Base-by-base conservation (phyloP, 2,329 filamentous ascomycete species). In the Huntiella omanensis region DNA sequence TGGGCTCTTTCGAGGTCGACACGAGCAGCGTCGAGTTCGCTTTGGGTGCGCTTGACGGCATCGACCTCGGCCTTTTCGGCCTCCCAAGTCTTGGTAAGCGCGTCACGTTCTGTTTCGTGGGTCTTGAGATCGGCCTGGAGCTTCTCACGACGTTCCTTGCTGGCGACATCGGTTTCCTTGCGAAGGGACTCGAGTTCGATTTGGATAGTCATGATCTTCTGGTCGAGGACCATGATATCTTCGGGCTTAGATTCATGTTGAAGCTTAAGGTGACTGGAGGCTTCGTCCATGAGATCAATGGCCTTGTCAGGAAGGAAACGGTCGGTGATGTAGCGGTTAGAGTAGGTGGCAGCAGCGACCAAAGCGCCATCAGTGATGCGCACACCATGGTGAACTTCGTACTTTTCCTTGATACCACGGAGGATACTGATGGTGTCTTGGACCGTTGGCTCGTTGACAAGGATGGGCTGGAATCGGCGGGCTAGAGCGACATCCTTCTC, bases 201-300 rank as follows among this genome's bases (percentile, higher is more conserved):
- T 58, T 95, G 88, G 11, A 96, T 85, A 0, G 88, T 96, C 75
- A 95, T 92, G 50, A 96, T 94, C 56, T 87, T 84, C 51, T 92
- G 83, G 56, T 96, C 88, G 1, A 96, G 73, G 43, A 81, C 77
- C 64, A 92, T 84, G 33, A 98, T 95, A 6, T 88, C 78, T 54
- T 96, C 91, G 0, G 91, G 91, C 55, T 95, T 96, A 55, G 85
- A 94, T 61, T 98, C 91, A 61, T 96, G 91, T 57, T 96, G 88
- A 32, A 96, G 64, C 39, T 92, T 77, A 7, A 96, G 66, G 16
- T 86, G 85, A 50, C 83, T 92, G 1, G 88, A 87, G 7, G 91
- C 91, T 63, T 96, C 91, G 53, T 96, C 91, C 60, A 98, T 91
- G 12, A 96, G 63, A 59, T 96, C 91, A 52, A 98, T 96, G 2